Percentiles rank a stretch among this genome's conserved stretches.
phyloP scores from a whole-genome alignment of 805 yeast genomes.

The Saccharomycopsis babjevae region DNA sequence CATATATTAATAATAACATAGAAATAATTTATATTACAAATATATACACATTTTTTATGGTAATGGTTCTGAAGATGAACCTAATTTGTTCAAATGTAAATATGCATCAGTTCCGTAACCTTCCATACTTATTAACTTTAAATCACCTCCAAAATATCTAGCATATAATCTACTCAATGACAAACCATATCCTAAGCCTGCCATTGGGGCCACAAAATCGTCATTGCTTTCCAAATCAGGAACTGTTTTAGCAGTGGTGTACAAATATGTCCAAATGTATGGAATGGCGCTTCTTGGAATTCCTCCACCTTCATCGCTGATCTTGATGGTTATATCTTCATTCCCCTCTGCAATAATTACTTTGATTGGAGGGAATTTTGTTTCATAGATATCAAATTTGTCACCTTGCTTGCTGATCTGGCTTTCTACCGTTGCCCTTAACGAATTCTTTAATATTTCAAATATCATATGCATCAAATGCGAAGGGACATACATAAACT shows the following conservation, averaged over 20 bases:
- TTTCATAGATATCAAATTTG: conserved; percentile 39
- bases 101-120: conserved; percentile 93
- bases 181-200: conserved; percentile 87
- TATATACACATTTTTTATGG: conserved; percentile 1
- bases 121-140: conserved; percentile 81
- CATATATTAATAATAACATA: background rate
- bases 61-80: conserved; percentile 15
- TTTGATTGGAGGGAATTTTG: conserved; percentile 73
- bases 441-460: conserved; percentile 77
- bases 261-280: conserved; percentile 81
- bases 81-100: conserved; percentile 54
- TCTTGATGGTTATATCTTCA: conserved; percentile 84
- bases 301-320: conserved; percentile 92
- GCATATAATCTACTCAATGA: conserved; percentile 82
- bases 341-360: conserved; percentile 81
- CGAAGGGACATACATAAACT: conserved; percentile 88
- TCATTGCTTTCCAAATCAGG: conserved; percentile 44
- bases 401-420: conserved; percentile 41
- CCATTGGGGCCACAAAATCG: conserved; percentile 82
- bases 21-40: background rate
- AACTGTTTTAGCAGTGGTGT: conserved; percentile 72
- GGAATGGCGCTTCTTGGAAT: conserved; percentile 79
- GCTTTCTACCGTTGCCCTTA: conserved; percentile 82
- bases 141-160: conserved; percentile 83
- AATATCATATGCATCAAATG: conserved; percentile 86